A percentile compares a stretch with the other conserved stretches of the same genome.
Conservation (phyloP, 257 asterid species). For the Cruciata laevipes region DNA sequence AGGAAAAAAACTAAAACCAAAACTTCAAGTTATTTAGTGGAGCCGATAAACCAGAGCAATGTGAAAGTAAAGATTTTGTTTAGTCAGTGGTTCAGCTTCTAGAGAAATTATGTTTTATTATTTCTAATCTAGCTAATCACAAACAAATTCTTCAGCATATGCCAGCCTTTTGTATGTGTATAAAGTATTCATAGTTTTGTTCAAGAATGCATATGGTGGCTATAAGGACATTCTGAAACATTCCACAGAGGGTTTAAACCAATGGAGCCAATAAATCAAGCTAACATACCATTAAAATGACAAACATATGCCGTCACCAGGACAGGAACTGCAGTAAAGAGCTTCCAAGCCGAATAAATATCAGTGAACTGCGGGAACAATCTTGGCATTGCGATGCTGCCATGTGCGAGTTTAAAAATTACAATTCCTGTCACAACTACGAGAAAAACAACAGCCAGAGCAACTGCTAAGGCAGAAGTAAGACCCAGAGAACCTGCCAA, state of each 20-base stretch:
- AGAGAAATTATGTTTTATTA: not conserved
- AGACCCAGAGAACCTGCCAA: slow-evolving; percentile 52
- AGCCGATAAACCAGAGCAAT: not conserved
- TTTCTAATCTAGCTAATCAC: not conserved
- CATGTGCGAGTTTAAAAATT: slow-evolving; percentile 27
- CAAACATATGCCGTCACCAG: slow-evolving; percentile 50
- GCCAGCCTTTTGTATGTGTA: not conserved
- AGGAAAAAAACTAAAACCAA: not conserved
- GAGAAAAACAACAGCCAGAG: slow-evolving; percentile 44
- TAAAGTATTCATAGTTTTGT: not conserved
- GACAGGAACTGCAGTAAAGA: slow-evolving; percentile 62
- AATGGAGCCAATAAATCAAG: not conserved
- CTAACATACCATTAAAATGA: slow-evolving; percentile 54
- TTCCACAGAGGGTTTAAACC: not conserved
- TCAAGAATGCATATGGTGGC: not conserved
- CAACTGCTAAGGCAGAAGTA: slow-evolving; percentile 47
- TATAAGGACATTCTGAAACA: too few species aligned
- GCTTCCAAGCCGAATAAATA: slow-evolving; percentile 39
- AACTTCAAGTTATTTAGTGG: too few species aligned
- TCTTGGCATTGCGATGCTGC: slow-evolving; percentile 33
- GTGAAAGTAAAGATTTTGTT: not conserved
- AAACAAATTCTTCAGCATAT: not conserved
- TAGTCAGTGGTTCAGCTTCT: not conserved
- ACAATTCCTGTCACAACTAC: slow-evolving; percentile 30
- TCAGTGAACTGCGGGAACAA: slow-evolving; percentile 36